Conservation (phyloP, 2,329 filamentous ascomycete genomes). For the Karstenula rhodostoma region DNA sequence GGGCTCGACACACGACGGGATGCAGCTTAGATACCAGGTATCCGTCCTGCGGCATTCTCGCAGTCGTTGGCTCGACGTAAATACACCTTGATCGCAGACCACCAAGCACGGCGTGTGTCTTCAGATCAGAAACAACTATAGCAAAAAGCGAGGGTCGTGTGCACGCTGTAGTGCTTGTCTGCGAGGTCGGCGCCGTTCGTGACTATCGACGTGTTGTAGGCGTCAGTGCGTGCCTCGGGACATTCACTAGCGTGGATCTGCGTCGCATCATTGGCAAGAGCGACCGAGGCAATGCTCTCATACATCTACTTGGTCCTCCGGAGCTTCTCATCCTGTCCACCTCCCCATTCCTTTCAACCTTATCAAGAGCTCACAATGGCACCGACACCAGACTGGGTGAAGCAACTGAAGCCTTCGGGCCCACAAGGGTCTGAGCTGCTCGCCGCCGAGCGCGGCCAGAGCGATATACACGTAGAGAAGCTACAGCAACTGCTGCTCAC, state of each 20-base stretch:
- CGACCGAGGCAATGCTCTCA: constrained; percentile 5
- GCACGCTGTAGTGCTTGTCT: neutral
- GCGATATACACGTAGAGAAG: constrained; percentile 71
- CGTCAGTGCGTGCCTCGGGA: constrained; percentile 9
- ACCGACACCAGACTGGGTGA: constrained; percentile 69
- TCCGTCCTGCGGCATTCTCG: no score
- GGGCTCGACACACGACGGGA: neutral
- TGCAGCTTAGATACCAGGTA: neutral
- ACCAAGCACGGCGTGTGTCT: neutral
- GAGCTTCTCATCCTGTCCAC: constrained; percentile 19
- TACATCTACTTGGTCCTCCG: neutral
- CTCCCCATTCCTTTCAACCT: constrained; percentile 11
- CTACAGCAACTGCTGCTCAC: constrained; percentile 75
- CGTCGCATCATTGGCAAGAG: neutral
- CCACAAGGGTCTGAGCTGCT: constrained; percentile 76
- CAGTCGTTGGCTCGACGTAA: neutral
- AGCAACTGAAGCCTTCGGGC: constrained; percentile 69
- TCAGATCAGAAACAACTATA: neutral
- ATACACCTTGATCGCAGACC: neutral
- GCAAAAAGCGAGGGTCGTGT: neutral
- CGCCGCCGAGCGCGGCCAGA: constrained; percentile 71
- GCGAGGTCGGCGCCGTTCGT: neutral
- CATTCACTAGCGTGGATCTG: neutral
- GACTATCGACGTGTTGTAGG: neutral
- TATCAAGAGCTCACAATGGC: constrained; percentile 37